Evolutionary conservation across 2,329 filamentous ascomycete species (phyloP), one percentile per base, ranked within the genome.

Genomic region (Zymoseptoria tritici): DNA sequence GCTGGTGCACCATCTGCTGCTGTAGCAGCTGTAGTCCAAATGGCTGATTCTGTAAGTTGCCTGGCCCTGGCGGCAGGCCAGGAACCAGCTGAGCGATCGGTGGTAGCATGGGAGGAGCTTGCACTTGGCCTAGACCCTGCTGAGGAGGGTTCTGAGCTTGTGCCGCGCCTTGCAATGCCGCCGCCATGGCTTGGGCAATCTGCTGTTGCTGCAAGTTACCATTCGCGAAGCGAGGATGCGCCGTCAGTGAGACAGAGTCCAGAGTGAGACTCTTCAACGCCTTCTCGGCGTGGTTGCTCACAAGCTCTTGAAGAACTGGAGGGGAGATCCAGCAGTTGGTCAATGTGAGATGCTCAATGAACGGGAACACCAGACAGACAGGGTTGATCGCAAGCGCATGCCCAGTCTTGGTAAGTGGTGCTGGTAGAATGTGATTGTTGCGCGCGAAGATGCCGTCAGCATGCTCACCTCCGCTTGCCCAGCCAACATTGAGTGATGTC

Each of bases 281-380:
- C 7, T 73, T 69, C 4, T 74, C 68, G 20, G 78, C 76, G 71
- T 85, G 81, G 4, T 72, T 70, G 2, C 74, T 73, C 60, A 85
- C 73, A 56, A 85, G 77, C 9, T 78, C 74, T 31, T 80, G 68
- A 31, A 89, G 76, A 1, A 84, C 77, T 49, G 80, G 76, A 0
- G 87, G 86, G 2, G 81, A 81, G 11, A 84, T 75, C 85, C 86
- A 90, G 73, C 86, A 89, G 66, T 90, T 90, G 65, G 83, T 83
- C 8, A 90, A 74, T 0, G 81, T 85, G 2, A 90, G 71, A 55
- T 83, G 76, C 61, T 83, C 76, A 22, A 89, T 71, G 65, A 82
- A 72, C 2, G 81, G 82, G 52, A 90, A 78, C 1, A 71, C 70
- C n/a, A 69, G 57, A 9, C 59, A 57, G 19, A 58, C 52, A 19